These are phyloP conservation scores for Fusarium marasasianum DNA, from an alignment of 2,329 filamentous ascomycete species.

Conservation along the genomic window DNA sequence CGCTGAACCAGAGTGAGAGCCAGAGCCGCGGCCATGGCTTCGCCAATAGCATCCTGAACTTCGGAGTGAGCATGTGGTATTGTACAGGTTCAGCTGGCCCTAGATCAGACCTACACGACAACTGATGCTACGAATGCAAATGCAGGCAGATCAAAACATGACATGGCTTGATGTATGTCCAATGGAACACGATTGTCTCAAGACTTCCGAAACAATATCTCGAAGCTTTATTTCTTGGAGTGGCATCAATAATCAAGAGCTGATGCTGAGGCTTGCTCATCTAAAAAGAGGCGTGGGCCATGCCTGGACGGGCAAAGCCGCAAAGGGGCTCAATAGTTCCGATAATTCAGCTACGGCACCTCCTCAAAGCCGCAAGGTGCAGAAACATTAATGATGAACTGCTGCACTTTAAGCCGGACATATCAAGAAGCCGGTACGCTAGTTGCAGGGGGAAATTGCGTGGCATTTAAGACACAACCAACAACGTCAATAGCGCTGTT, in stretches of 20 bases:
- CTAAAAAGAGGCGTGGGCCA: conserved; percentile 25
- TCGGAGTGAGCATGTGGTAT: neutral
- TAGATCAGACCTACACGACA: conserved; percentile 3
- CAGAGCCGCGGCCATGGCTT: conserved; percentile 11
- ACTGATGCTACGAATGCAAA: neutral
- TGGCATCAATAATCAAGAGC: conserved; percentile 3
- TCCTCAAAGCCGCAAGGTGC: neutral
- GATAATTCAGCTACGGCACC: conserved; percentile 9
- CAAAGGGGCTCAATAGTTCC: conserved; percentile 14
- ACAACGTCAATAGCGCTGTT: conserved; percentile 5
- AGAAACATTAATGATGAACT: neutral
- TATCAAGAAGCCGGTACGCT: conserved; percentile 9
- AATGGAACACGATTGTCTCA: conserved; percentile 5
- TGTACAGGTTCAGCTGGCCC: conserved; percentile 32
- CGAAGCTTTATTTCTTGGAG: neutral
- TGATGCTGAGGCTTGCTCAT: conserved; percentile 20
- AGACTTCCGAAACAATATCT: conserved; percentile 24
- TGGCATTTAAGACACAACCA: conserved; percentile 16
- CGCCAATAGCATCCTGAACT: neutral
- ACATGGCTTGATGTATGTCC: conserved; percentile 2
- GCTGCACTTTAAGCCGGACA: neutral
- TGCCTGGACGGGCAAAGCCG: conserved; percentile 26
- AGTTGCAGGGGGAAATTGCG: conserved; percentile 28
- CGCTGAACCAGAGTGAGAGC: conserved; percentile 23
- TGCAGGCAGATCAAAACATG: neutral